phyloP scores from a whole-genome alignment of 306 rosid species.

The Fragaria nilgerrensis region DNA sequence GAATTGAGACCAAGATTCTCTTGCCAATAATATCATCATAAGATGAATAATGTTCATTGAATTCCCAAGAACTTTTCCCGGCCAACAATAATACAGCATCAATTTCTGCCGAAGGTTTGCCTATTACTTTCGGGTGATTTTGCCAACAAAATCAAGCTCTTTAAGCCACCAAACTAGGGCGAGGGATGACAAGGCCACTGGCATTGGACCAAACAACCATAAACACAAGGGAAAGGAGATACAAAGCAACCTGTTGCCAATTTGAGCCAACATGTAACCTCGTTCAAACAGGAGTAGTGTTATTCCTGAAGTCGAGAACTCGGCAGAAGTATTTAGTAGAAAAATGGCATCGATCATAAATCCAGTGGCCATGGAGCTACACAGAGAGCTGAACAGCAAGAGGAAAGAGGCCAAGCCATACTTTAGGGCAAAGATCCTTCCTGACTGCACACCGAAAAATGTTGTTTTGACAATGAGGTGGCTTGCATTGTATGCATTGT shows the following conservation, averaged over 20 bases:
- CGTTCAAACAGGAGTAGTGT: constrained; percentile 40
- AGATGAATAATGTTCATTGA: too few relatives aligned
- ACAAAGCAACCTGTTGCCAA: constrained; percentile 61
- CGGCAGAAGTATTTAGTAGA: constrained; percentile 39
- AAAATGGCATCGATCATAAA: constrained; percentile 56
- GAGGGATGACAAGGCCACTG: constrained; percentile 43
- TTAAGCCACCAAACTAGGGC: constrained; percentile 49
- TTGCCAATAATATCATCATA: too few relatives aligned
- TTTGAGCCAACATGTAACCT: constrained; percentile 53
- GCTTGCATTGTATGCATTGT: constrained; percentile 53
- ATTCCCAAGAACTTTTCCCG: too few relatives aligned
- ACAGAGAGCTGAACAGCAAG: constrained; percentile 57
- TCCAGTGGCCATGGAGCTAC: constrained; percentile 64
- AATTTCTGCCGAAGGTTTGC: background rate
- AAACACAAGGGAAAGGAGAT: constrained; percentile 45
- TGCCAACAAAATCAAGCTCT: constrained; percentile 44
- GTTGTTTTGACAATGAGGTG: constrained; percentile 25
- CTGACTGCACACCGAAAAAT: constrained; percentile 33
- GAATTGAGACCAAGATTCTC: background rate
- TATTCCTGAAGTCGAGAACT: constrained; percentile 20
- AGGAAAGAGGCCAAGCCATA: constrained; percentile 52
- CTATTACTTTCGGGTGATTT: background rate
- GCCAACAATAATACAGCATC: background rate
- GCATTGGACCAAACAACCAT: constrained; percentile 72
- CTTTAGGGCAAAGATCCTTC: constrained; percentile 33